Evolutionary conservation across 169 alveolate genomes (phyloP), one percentile per base, ranked within the genome.

Genomic region (Toxoplasma gondii): DNA sequence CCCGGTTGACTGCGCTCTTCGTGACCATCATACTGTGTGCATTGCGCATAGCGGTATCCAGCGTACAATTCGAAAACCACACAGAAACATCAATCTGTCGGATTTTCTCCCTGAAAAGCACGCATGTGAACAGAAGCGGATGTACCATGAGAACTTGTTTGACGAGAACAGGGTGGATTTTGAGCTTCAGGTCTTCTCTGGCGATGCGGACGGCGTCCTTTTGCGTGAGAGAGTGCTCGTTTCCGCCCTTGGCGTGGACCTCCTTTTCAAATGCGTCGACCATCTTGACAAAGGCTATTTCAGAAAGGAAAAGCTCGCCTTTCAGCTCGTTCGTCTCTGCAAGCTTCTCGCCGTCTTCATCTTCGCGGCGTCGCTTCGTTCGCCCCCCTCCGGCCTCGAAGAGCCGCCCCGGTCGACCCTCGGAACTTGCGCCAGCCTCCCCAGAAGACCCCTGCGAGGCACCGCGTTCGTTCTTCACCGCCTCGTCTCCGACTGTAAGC

Each of bases 261-360:
- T 88, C 93, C 84, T 88, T 88, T 38, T 88, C 93, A 17, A 88
- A 64, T 7, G 93, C 82, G 39, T 88, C 93, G 31, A 88, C 64
- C 58, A 88, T 1, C 58, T 88, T 88, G 36, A 88, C 84, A 39
- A 88, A 88, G 22, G 93, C 82, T 9, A 67, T n/a, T 44, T 88
- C 93, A 27, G 86, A 64, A 27, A 88, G 83, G 38, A 64, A 54
- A 7, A 88, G n/a, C 34, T 82, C 90, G n/a, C 41, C 64, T 31
- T 36, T 38, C 67, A 82, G 34, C 36, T 12, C 67, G 31, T 39
- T 17, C 53, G 31, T 81, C 19, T 17, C 12, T 12, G 45, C 19
- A 44, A 5, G 24, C 88, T 16, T 12, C 88, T 41, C 31, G 41
- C 34, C 69, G 58, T 7, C n/a, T 7, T 27, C 69, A 38, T 82